A percentile compares a stretch with the other conserved stretches of the same genome.
Evolutionary conservation across 2,329 filamentous ascomycete genomes (phyloP).

Genomic region (Alternaria longipes): DNA sequence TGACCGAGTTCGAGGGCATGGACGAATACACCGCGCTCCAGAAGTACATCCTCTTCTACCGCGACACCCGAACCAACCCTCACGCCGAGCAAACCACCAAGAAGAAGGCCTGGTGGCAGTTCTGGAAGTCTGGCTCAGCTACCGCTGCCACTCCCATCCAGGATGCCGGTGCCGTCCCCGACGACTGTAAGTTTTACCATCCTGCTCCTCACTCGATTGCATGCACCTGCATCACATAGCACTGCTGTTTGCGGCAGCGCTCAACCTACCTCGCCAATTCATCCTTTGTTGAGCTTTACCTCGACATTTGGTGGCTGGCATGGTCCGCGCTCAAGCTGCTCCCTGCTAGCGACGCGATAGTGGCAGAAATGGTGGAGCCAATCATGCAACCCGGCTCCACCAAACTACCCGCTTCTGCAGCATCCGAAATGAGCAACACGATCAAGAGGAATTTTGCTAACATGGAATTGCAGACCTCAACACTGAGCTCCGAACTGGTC

Average conservation of each 20-base stretch:
- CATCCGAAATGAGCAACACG: slow-evolving; percentile 11
- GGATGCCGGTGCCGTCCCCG: slow-evolving; percentile 60
- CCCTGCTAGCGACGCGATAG: slow-evolving; percentile 15
- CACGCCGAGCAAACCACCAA: slow-evolving; percentile 58
- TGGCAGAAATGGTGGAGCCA: slow-evolving; percentile 29
- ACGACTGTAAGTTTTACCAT: slow-evolving; percentile 56
- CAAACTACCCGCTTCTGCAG: slow-evolving; percentile 26
- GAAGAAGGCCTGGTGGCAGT: slow-evolving; percentile 66
- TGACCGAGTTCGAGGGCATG: slow-evolving; percentile 55
- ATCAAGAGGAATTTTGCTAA: slow-evolving; percentile 50
- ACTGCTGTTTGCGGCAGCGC: background rate
- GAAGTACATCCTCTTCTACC: slow-evolving; percentile 73
- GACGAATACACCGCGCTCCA: slow-evolving; percentile 73
- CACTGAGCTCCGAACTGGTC: slow-evolving; percentile 72
- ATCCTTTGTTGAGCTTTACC: slow-evolving; percentile 20
- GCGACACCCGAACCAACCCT: slow-evolving; percentile 64
- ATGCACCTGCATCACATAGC: background rate
- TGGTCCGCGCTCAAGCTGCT: slow-evolving; percentile 30
- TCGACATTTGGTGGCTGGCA: slow-evolving; percentile 21
- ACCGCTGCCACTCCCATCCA: slow-evolving; percentile 39
- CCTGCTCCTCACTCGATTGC: background rate
- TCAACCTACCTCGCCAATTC: background rate
- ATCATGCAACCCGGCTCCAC: slow-evolving; percentile 29
- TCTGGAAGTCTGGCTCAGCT: slow-evolving; percentile 58
- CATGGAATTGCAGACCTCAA: slow-evolving; percentile 57